Evolutionary conservation across 2,329 filamentous ascomycete genomes (phyloP).

Genomic region (Fusarium denticulatum): DNA sequence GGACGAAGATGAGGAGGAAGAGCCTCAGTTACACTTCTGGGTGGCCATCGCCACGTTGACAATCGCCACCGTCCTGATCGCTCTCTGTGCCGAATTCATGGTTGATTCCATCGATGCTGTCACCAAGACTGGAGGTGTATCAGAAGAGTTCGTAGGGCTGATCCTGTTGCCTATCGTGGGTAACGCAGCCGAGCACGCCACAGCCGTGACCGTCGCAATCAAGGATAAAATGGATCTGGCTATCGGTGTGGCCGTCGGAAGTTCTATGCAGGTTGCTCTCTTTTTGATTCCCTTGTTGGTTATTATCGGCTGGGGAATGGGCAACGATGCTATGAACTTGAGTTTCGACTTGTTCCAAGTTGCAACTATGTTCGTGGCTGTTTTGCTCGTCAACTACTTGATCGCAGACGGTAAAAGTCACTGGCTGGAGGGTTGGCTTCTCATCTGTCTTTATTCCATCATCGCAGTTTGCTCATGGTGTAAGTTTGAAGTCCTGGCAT

Average conservation of each 20-base stretch:
- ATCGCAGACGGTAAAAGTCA: constrained; percentile 86
- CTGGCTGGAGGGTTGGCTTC: constrained; percentile 79
- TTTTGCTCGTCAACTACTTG: constrained; percentile 86
- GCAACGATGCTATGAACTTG: constrained; percentile 77
- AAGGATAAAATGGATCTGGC: constrained; percentile 89
- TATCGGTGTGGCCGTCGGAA: constrained; percentile 82
- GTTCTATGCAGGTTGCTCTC: constrained; percentile 82
- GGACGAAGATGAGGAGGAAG: constrained; percentile 74
- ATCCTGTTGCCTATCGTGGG: constrained; percentile 86
- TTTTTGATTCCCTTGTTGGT: constrained; percentile 82
- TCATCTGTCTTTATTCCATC: constrained; percentile 82
- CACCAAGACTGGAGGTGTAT: constrained; percentile 67
- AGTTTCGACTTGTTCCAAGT: constrained; percentile 92
- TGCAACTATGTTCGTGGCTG: constrained; percentile 83
- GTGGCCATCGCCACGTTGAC: constrained; percentile 78
- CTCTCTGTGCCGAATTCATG: constrained; percentile 82
- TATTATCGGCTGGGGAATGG: constrained; percentile 81
- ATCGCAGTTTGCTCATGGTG: constrained; percentile 76
- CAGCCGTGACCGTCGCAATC: constrained; percentile 79
- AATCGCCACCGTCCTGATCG: constrained; percentile 81
- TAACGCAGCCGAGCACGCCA: constrained; percentile 84
- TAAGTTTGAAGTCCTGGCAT: constrained; percentile 51
- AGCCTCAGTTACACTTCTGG: constrained; percentile 76
- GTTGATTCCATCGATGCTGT: constrained; percentile 78
- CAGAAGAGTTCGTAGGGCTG: constrained; percentile 79